phyloP scores from a whole-genome alignment of 768 basidiomycete species.

The Pleurotus sapidus region DNA sequence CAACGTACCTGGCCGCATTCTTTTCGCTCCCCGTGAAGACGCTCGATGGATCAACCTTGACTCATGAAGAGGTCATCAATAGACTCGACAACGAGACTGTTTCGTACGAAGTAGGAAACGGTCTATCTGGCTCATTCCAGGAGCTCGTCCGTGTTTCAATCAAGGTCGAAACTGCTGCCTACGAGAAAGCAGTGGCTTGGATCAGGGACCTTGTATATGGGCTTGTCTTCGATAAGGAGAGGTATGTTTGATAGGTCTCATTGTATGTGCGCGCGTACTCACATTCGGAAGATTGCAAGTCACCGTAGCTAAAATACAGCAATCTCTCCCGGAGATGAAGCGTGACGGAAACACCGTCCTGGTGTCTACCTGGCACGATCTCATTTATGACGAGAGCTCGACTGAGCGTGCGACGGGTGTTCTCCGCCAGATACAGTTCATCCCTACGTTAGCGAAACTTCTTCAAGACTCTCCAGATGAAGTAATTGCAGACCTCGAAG shows the following conservation, averaged over 20 bases:
- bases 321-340: slow-evolving; percentile 88
- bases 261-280: neutral
- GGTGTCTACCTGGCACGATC: slow-evolving; percentile 61
- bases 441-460: slow-evolving; percentile 68
- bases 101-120: slow-evolving; percentile 72
- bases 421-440: slow-evolving; percentile 73
- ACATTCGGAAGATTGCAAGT: slow-evolving; percentile 63
- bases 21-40: slow-evolving; percentile 84
- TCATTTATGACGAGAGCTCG: slow-evolving; percentile 67
- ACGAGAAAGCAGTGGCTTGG: slow-evolving; percentile 85
- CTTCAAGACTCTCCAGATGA: slow-evolving; percentile 71
- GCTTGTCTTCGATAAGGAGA: slow-evolving; percentile 73
- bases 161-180: slow-evolving; percentile 80
- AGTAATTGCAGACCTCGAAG: slow-evolving; percentile 73
- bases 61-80: slow-evolving; percentile 90
- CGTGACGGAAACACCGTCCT: slow-evolving; percentile 83
- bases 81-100: slow-evolving; percentile 90
- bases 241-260: slow-evolving; percentile 37
- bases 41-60: slow-evolving; percentile 63
- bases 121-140: slow-evolving; percentile 60
- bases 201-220: slow-evolving; percentile 77
- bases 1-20: slow-evolving; percentile 78
- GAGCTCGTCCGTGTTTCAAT: slow-evolving; percentile 76
- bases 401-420: slow-evolving; percentile 67
- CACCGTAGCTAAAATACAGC: slow-evolving; percentile 82